Evolutionary conservation across 352 stramenopile species (phyloP).

Genomic region (Phytophthora citricola): DNA sequence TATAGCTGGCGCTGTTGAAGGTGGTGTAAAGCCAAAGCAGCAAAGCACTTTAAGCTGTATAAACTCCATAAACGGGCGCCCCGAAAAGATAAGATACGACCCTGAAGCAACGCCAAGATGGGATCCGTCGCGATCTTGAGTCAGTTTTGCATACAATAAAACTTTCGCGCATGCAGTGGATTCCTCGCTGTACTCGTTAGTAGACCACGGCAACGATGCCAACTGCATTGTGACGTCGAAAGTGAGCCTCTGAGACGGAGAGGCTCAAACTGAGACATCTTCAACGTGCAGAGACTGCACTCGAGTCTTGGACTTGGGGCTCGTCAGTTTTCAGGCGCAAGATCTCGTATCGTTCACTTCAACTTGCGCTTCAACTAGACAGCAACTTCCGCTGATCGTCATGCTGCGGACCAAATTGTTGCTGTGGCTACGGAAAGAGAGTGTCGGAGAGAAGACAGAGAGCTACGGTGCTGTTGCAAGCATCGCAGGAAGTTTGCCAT

Average conservation of each 20-base stretch:
- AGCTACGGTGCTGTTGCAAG: not conserved
- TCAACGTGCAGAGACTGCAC: slow-evolving; percentile 2
- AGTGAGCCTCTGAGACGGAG: not conserved
- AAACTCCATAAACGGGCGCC: no score
- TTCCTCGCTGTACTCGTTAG: no score
- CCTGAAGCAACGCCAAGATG: slow-evolving; percentile 38
- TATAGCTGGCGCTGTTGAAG: not conserved
- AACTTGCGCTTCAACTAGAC: slow-evolving; percentile 4
- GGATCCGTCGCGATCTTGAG: slow-evolving; percentile 17
- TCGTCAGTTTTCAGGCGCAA: no score
- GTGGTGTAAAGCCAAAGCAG: not conserved
- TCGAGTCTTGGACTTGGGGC: not conserved
- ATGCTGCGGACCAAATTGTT: not conserved
- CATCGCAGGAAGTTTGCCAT: not conserved
- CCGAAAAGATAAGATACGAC: slow-evolving; percentile 28
- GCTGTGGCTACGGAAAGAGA: not conserved
- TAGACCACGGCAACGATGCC: not conserved
- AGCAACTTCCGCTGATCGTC: slow-evolving; percentile 4
- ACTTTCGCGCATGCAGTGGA: not conserved
- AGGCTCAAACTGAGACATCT: not conserved
- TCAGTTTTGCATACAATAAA: slow-evolving; percentile 14
- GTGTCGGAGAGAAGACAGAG: no score
- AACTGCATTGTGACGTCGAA: not conserved
- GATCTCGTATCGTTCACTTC: no score
- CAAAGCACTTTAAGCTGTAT: not conserved